Percentiles rank a stretch among this genome's conserved stretches.
phyloP scores from a whole-genome alignment of 2,329 filamentous ascomycete genomes.

The Cladorrhinum sp. region DNA sequence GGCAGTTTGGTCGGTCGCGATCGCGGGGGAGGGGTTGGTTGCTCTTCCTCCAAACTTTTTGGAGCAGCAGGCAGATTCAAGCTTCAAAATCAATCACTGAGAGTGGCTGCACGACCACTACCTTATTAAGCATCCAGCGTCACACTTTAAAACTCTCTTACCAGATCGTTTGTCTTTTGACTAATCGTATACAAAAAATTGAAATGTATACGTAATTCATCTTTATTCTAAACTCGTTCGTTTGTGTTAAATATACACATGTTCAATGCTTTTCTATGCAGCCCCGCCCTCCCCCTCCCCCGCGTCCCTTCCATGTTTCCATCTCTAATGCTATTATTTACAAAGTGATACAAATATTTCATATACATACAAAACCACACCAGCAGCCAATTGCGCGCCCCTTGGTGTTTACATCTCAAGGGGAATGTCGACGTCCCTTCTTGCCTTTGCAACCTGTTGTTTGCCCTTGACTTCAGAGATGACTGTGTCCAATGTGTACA shows the following conservation, averaged over 20 bases:
- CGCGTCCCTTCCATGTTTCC: too few relatives aligned
- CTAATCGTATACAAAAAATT: too few relatives aligned
- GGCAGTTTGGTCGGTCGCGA: conserved; percentile 7
- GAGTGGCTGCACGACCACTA: too few relatives aligned
- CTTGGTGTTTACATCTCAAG: neutral
- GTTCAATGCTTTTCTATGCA: neutral
- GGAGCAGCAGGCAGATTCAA: neutral
- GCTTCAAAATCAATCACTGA: too few relatives aligned
- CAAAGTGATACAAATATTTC: neutral
- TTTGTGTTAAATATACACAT: neutral
- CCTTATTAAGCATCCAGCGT: neutral
- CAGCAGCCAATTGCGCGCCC: neutral
- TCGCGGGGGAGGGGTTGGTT: conserved; percentile 18
- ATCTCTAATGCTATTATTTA: neutral
- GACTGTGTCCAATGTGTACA: conserved; percentile 1
- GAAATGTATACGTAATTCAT: neutral
- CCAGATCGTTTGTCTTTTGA: too few relatives aligned
- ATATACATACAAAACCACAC: neutral
- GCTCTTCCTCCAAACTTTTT: neutral
- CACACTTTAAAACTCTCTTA: neutral
- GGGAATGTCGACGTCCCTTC: neutral
- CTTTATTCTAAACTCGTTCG: neutral
- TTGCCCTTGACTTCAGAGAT: conserved; percentile 5
- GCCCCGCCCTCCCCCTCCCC: neutral
- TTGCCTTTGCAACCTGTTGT: neutral